Evolutionary conservation across 2,329 filamentous ascomycete species (phyloP), one percentile per base, ranked within the genome.

Genomic region (Colletotrichum phormii): DNA sequence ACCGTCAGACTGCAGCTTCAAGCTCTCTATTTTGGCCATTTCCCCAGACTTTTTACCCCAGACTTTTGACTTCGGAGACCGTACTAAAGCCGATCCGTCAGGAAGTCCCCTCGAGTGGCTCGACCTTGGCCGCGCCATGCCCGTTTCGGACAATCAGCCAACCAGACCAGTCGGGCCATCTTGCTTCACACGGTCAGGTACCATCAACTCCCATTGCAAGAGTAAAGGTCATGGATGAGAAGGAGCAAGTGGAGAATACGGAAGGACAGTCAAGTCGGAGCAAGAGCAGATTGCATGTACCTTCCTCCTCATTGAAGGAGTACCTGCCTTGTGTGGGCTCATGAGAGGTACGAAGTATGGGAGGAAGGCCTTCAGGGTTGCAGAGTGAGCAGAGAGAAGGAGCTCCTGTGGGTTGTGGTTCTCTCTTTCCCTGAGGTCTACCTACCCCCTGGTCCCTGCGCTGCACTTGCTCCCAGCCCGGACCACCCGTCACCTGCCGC

Each of bases 11-110:
- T 42, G 62, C 62, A 64, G 51, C 29, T 62, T 42, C 37, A 62
- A 29, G 24, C 35, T 37, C 22, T 24, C 46, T 46, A 37, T 46
- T 51, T 63, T 58, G 31, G 68, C 71, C 46, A 22, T 31, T 73
- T 72, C 71, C 71, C 71, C 71, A 71, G 71, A 72, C 63, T 73
- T 71, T 73, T 67, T 73, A 73, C 71, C 71, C 71, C 71, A 67
- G 67, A 73, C 67, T 37, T 37, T 59, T 18, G 1, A 13, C 55
- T 37, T 64, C 59, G 65, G 59, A 71, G 57, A 62, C 66, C 70
- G 70, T 59, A 64, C 70, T 69, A 72, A 72, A 49, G 65, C 70
- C 70, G 70, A 72, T 67, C 59, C 35, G 49, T 49, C 57, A 37
- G 26, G 33, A 13, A 29, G 35, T 24, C 31, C n/a, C 22, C 7